Evolutionary conservation across 176 grass and related monocot genomes (phyloP).

Genomic region (Hordeum marinum): DNA sequence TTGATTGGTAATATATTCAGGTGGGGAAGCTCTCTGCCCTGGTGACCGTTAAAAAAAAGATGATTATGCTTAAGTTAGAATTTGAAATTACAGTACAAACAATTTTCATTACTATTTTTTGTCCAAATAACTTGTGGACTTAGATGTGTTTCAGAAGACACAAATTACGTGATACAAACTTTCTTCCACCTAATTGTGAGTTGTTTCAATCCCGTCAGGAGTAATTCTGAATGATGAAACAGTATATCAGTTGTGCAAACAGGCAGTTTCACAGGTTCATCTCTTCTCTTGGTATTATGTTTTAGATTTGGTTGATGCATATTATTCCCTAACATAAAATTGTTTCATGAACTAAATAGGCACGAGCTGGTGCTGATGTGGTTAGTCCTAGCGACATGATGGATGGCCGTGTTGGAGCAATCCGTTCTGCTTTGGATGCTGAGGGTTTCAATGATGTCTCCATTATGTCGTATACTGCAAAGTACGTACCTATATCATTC

Average conservation of each 20-base stretch:
- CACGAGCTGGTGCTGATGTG: slow-evolving; percentile 89
- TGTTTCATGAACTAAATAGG: slow-evolving; percentile 41
- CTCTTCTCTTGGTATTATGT: slow-evolving; percentile 7
- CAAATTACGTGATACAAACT: not conserved
- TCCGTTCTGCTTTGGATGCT: slow-evolving; percentile 83
- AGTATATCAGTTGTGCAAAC: slow-evolving; percentile 94
- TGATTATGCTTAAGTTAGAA: not conserved
- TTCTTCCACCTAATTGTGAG: not conserved
- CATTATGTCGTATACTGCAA: slow-evolving; percentile 98
- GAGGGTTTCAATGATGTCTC: slow-evolving; percentile 96
- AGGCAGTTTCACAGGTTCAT: slow-evolving; percentile 90
- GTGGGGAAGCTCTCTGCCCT: too few species aligned
- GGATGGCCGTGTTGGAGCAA: slow-evolving; percentile 88
- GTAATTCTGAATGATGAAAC: slow-evolving; percentile 98
- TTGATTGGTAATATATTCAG: too few species aligned
- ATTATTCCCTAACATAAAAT: slow-evolving; percentile 5
- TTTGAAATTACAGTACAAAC: not conserved
- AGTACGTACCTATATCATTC: slow-evolving; percentile 41
- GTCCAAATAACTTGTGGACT: not conserved
- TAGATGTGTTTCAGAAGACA: not conserved
- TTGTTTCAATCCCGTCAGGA: slow-evolving; percentile 40
- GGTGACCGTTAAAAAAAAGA: too few species aligned
- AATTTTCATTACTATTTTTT: not conserved
- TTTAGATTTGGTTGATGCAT: not conserved
- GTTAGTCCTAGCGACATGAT: slow-evolving; percentile 99